phyloP scores from a whole-genome alignment of 495 filamentous ascomycete genomes.

The Neurospora discreta region DNA sequence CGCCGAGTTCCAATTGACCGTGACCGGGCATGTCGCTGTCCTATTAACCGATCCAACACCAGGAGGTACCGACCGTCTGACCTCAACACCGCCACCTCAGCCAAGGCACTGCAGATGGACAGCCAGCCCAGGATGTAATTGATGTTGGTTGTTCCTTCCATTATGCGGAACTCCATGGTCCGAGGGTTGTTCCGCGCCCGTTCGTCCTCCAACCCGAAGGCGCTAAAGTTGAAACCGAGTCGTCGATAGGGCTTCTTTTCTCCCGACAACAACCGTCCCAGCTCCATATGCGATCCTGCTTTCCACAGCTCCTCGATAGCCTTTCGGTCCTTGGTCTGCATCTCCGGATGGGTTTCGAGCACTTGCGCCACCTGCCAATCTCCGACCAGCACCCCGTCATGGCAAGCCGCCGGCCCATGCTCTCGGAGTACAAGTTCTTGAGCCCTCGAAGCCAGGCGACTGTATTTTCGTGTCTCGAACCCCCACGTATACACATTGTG shows the following conservation, averaged over 20 bases:
- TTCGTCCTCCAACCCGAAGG: constrained; percentile 22
- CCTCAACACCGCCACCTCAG: constrained; percentile 9
- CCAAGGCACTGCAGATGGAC: constrained; percentile 14
- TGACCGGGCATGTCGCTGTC: not conserved
- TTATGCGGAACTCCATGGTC: constrained; percentile 25
- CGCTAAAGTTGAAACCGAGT: constrained; percentile 26
- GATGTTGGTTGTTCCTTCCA: constrained; percentile 17
- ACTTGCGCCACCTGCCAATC: constrained; percentile 4
- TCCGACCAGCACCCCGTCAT: not conserved
- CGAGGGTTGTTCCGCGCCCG: constrained; percentile 17
- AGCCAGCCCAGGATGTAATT: constrained; percentile 17
- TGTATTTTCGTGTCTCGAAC: constrained; percentile 12
- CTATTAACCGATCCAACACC: constrained; percentile 3
- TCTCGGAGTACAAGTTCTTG: not conserved
- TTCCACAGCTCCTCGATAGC: constrained; percentile 16
- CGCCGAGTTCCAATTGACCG: not conserved
- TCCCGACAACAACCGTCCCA: constrained; percentile 20
- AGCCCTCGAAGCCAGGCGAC: constrained; percentile 12
- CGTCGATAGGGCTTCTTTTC: constrained; percentile 12
- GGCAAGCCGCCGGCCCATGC: not conserved
- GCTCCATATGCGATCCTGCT: constrained; percentile 6
- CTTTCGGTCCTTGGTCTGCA: not conserved
- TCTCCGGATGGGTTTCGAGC: not conserved
- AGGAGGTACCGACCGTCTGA: constrained; percentile 8
- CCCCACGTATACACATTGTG: constrained; percentile 23